Conservation (phyloP, 805 yeast genomes). For the Metschnikowia reukaufii region DNA sequence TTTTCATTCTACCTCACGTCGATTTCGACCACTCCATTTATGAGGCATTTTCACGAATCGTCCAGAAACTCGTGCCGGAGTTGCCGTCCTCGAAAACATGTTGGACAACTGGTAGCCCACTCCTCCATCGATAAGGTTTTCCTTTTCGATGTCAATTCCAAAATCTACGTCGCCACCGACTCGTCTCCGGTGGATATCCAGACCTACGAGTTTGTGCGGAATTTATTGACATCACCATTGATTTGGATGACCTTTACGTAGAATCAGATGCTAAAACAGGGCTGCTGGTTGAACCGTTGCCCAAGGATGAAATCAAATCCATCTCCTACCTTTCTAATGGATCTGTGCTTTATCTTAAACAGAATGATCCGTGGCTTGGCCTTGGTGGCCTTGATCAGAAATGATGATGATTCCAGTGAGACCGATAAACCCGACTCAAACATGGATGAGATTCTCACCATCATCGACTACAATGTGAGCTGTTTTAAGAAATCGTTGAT, state of each 20-base stretch:
- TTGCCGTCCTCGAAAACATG: constrained; percentile 85
- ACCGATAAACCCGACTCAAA: constrained; percentile 21
- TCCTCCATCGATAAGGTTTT: constrained; percentile 91
- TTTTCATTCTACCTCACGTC: constrained; percentile 89
- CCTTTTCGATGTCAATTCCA: constrained; percentile 86
- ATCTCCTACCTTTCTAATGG: constrained; percentile 81
- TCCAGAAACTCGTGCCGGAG: constrained; percentile 87
- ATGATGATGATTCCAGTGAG: constrained; percentile 46
- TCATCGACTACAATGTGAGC: constrained; percentile 87
- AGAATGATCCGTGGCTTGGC: constrained; percentile 94
- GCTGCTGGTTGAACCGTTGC: constrained; percentile 1
- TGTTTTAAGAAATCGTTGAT: constrained; percentile 74
- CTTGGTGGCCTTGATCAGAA: constrained; percentile 79
- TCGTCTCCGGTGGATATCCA: constrained; percentile 94
- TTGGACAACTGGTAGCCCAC: constrained; percentile 86
- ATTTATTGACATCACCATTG: constrained; percentile 91
- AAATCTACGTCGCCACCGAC: constrained; percentile 94
- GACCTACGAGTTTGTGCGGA: constrained; percentile 97
- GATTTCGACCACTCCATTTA: constrained; percentile 92
- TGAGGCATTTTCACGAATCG: constrained; percentile 91
- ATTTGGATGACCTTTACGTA: constrained; percentile 69
- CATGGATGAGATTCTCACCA: constrained; percentile 48
- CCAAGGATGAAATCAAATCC: constrained; percentile 52
- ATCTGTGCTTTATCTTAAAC: constrained; percentile 76
- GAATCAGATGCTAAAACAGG: constrained; percentile 20